Percentiles rank a stretch among this genome's conserved stretches.
Conservation (phyloP, 1,284 basidiomycete genomes). For the Sporisorium graminicola region DNA sequence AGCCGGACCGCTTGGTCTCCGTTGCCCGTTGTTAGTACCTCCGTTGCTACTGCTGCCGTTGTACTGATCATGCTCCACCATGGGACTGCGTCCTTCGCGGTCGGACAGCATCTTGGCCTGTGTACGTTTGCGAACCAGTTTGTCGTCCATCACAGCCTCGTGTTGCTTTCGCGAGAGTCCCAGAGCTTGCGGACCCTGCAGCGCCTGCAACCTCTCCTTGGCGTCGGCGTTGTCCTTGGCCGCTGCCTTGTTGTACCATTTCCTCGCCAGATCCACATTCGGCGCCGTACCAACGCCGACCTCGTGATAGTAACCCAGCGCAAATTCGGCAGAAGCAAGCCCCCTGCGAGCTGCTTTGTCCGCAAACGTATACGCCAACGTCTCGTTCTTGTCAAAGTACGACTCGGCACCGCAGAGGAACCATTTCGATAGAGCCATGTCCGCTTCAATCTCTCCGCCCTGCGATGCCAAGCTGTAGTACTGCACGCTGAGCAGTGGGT, state of each 20-base stretch:
- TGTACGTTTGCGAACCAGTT: constrained; percentile 84
- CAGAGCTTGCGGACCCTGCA: constrained; percentile 72
- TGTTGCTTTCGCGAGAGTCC: constrained; percentile 82
- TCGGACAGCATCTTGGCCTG: constrained; percentile 74
- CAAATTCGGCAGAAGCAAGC: constrained; percentile 87
- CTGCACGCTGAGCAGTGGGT: constrained; percentile 88
- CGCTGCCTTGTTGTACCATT: constrained; percentile 79
- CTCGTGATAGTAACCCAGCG: constrained; percentile 91
- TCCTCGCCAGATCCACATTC: constrained; percentile 76
- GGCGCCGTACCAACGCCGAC: constrained; percentile 72
- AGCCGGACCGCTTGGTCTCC: constrained; percentile 20
- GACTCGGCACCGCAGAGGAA: constrained; percentile 88
- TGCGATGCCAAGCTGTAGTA: constrained; percentile 83
- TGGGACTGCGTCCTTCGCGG: constrained; percentile 43
- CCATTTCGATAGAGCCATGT: constrained; percentile 96
- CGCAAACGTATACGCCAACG: constrained; percentile 87
- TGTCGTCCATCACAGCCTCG: constrained; percentile 81
- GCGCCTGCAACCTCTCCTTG: constrained; percentile 78
- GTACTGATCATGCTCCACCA: constrained; percentile 45
- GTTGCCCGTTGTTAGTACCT: neutral
- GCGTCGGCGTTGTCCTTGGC: constrained; percentile 87
- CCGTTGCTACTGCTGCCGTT: neutral
- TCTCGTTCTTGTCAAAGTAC: constrained; percentile 88
- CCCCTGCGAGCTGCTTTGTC: constrained; percentile 87
- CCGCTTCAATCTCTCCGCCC: constrained; percentile 83